phyloP scores from a whole-genome alignment of 805 yeast species.

The Debaryomyces maramus region DNA sequence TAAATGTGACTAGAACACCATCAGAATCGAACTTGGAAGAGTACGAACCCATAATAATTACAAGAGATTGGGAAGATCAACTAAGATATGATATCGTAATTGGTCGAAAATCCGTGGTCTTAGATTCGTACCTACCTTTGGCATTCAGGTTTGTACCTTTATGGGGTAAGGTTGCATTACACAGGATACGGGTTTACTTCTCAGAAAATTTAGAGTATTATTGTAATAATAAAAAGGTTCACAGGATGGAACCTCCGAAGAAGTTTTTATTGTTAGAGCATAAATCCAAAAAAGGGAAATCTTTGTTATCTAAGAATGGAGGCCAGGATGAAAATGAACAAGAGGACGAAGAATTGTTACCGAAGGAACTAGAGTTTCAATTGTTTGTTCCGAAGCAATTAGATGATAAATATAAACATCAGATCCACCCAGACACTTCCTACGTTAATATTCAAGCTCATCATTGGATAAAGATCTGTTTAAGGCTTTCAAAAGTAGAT shows the following conservation, averaged over 20 bases:
- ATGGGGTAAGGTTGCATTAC: slow-evolving; percentile 77
- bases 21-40: slow-evolving; percentile 79
- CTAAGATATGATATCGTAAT: slow-evolving; percentile 86
- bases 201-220: slow-evolving; percentile 91
- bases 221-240: slow-evolving; percentile 82
- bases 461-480: slow-evolving; percentile 92
- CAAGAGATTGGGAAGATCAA: slow-evolving; percentile 92
- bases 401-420: slow-evolving; percentile 47
- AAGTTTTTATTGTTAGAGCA: slow-evolving; percentile 82
- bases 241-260: slow-evolving; percentile 85
- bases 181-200: slow-evolving; percentile 78
- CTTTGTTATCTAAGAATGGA: slow-evolving; percentile 45
- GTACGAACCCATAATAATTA: slow-evolving; percentile 88
- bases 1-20: slow-evolving; percentile 72
- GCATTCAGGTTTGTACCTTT: slow-evolving; percentile 82
- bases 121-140: slow-evolving; percentile 81
- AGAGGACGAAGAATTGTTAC: slow-evolving; percentile 52
- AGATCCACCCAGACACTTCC: slow-evolving; percentile 82
- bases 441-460: slow-evolving; percentile 78
- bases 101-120: slow-evolving; percentile 83
- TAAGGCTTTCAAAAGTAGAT: slow-evolving; percentile 72
- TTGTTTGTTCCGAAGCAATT: slow-evolving; percentile 77
- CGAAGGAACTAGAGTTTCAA: slow-evolving; percentile 82
- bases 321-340: slow-evolving; percentile 28
- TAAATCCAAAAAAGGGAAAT: slow-evolving; percentile 54